Evolutionary conservation across 129 eudicot genomes (phyloP), one percentile per base, ranked within the genome.

Genomic region (Scalesia atractyloides): DNA sequence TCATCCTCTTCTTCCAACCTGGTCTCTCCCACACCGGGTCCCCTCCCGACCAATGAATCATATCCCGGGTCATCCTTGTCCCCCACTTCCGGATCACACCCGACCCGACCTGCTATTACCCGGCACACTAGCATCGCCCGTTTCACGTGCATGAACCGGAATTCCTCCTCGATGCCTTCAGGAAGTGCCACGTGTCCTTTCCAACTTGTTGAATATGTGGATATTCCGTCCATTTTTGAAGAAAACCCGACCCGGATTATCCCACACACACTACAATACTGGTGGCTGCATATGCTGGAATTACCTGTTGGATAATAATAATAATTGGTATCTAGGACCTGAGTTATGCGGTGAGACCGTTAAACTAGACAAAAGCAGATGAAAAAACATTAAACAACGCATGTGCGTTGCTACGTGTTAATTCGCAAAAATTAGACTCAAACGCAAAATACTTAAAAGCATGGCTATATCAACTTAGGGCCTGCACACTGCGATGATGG

Each of bases 51-150:
- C 82, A 91, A 24, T 19, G 97, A 88, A 69, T 91, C 97, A 69
- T 75, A 91, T 12, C 97, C 97, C 48, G 86, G 78, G 79, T 91
- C 96, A 49, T 82, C 91, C 73, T 88, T 91, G 17, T 77, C 92
- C 60, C 39, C 87, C 14, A 74, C 39, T 15, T 56, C 86, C 73
- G 82, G 86, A 15, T 85, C 96, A 47, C 84, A 86, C 16, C 96
- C 98, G 82, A 92, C 85, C 76, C 98, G 98, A 19, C 98, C 98
- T 30, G 98, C 94, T 2, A 92, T 73, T 13, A 92, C 98, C 76
- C 98, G 84, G 46, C 98, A 92, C 7, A 92, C 91, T 5, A 92
- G 75, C 96, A 89, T 85, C 0, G 96, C 98, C 22, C 98, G 80
- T 80, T 87, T 92, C 76, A 86, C 88, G 86, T 85, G 80, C 92